Base-by-base conservation (phyloP, 2,329 filamentous ascomycete species). In the Fusarium sp. region DNA sequence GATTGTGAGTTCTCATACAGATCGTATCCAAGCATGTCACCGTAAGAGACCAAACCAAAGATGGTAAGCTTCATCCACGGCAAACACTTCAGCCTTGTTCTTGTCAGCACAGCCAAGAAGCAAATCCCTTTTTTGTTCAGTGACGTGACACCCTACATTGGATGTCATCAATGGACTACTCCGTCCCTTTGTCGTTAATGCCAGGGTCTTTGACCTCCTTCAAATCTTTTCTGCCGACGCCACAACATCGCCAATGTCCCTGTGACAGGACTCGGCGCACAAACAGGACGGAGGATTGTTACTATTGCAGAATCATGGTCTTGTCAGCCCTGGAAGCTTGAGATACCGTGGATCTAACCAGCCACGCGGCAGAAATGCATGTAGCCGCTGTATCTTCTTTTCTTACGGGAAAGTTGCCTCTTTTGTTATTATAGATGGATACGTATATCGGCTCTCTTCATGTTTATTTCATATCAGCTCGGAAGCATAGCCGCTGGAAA, bases 301-400 rank as follows among this genome's bases (percentile, higher is more conserved):
- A 11, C 34, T 63, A 22, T 47, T 27, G 50, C 45, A 55, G 27
- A 54, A 25, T 20, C 24, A 27, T 15, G 20, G 14, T 43, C 8
- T n/a, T 66, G 46, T 59, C 15, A 45, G 27, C 52, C 60, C 49
- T 59, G 52, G 43, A 20, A 42, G 49, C 47, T 62, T 50, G 40
- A 64, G 46, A 53, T 61, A 38, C 54, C 25, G 53, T 44, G 60
- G 65, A 64, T 73, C 68, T 72, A 59, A 59, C 52, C 50, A 73
- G 45, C 44, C 65, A 72, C 59, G 62, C 59, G 68, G 59, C 29
- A 50, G 32, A 20, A 43, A 45, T 73, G 68, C 59, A 70, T 34
- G 58, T 30, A 60, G 44, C 71, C 68, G 46, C 29, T 38, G 43
- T 32, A 55, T 57, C 45, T 32, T 38, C n/a, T 49, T 30, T 30